These are phyloP conservation scores for Linnemannia hyalina DNA, from an alignment of 192 early-diverging fungal species.

Conservation along the genomic window DNA sequence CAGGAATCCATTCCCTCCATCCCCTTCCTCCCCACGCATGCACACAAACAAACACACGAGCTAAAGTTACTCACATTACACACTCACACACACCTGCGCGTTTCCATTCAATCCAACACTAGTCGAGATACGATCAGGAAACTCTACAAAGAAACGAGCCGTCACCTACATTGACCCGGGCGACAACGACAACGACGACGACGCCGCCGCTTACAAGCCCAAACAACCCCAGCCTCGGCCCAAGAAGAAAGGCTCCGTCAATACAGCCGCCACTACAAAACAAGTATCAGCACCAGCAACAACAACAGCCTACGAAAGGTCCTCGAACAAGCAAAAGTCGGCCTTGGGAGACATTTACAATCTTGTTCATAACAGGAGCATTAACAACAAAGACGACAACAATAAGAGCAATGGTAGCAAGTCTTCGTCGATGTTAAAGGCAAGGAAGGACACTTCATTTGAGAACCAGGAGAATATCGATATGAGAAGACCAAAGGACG, in stretches of 20 bases:
- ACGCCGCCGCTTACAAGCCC: conserved; percentile 3
- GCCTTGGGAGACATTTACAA: background rate
- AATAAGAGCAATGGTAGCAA: background rate
- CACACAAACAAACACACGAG: background rate
- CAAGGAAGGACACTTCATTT: background rate
- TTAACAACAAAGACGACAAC: background rate
- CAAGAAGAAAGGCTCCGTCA: conserved; percentile 11
- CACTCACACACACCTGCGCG: background rate
- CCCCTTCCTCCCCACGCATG: background rate
- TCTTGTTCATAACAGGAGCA: conserved; percentile 10
- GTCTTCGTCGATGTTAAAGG: background rate
- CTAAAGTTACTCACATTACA: background rate
- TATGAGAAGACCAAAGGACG: background rate
- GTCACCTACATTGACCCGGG: background rate
- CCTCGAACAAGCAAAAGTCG: background rate
- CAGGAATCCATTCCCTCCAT: too few species aligned
- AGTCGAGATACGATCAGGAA: background rate
- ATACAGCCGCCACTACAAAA: background rate
- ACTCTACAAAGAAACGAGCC: background rate
- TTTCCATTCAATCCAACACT: background rate
- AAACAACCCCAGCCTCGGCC: conserved; percentile 23
- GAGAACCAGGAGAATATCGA: conserved; percentile 14
- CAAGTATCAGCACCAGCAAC: background rate
- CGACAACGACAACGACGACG: conserved; percentile 2
- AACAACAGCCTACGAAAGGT: background rate